Evolutionary conservation across 345 rosid species (phyloP), one percentile per base, ranked within the genome.

Genomic region (Eutrema heterophyllum): DNA sequence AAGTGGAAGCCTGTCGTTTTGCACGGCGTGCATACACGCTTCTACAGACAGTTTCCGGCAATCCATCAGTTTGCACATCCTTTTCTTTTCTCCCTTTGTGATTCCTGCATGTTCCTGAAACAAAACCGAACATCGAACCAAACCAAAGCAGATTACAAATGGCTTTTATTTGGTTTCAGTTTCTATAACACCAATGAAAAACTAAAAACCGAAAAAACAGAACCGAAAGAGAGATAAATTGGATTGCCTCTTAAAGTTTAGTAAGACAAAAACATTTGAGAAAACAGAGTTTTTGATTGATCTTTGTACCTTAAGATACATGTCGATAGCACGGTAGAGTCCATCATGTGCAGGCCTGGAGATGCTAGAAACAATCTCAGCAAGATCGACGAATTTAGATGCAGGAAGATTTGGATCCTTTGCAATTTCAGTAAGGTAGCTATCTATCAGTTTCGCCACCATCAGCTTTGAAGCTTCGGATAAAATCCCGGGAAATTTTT

Each of bases 21-120:
- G 97, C 76, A 92, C 96, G 0, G 89, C 97, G 18, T 88, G 97
- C 89, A 85, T 79, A 74, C 94, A 86, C 7, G 97, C 94, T 49
- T 92, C 94, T 7, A 79, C 90, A 0, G 97, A 89, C 24, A 92
- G 86, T 73, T 92, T 92, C 81, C 87, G 75, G 81, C 97, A 92
- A 76, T 92, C 96, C 97, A 92, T 92, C 66, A 92, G 64, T 62
- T 83, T 89, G 85, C 97, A 92, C 77, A 89, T 85, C 72, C 80
- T 84, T 84, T 86, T 92, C 81, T 92, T 88, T 63, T 92, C 97
- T 27, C 85, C 75, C 83, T 92, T 92, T 82, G 84, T 84, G 69
- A 92, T 86, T 16, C 82, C 86, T 1, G 81, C 85, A 71, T 92
- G 97, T 64, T 84, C 96, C 97, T 92, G 43, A 40, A 35, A 54